These are phyloP conservation scores for Verticillium longisporum DNA, from an alignment of 2,329 filamentous ascomycete genomes.

Conservation along the genomic window DNA sequence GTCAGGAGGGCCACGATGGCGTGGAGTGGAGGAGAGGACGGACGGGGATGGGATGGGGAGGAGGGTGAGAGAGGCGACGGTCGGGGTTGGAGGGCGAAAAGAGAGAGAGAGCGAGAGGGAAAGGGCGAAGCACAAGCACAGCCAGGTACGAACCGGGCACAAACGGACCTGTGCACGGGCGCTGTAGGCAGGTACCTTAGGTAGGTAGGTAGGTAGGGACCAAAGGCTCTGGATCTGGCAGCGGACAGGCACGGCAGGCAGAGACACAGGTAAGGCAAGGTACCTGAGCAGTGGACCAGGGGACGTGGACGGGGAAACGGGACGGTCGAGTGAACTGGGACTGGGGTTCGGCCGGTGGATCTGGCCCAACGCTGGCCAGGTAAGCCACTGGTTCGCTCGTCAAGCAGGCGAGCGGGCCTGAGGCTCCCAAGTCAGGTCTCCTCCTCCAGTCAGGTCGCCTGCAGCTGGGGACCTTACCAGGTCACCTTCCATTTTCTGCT, in stretches of 20 bases:
- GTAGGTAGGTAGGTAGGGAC: too few relatives aligned
- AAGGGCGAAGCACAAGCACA: not conserved
- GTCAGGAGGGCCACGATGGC: not conserved
- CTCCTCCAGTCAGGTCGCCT: too few relatives aligned
- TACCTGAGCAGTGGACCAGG: too few relatives aligned
- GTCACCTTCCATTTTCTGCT: not conserved
- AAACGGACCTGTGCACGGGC: not conserved
- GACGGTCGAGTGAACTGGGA: not conserved
- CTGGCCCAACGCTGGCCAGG: not conserved
- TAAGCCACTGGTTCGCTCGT: not conserved
- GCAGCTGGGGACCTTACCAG: not conserved
- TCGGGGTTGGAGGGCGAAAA: not conserved
- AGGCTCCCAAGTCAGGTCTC: not conserved
- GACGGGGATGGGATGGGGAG: not conserved
- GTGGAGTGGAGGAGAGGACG: not conserved
- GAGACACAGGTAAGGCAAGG: too few relatives aligned
- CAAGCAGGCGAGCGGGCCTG: not conserved
- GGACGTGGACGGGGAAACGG: not conserved
- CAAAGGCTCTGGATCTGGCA: too few relatives aligned
- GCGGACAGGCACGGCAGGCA: too few relatives aligned
- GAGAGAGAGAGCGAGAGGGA: not conserved
- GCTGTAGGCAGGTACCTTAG: not conserved
- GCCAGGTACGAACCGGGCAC: not conserved
- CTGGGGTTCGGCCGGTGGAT: not conserved
- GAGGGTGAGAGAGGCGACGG: not conserved